A percentile compares a stretch with the other conserved stretches of the same genome.
These are phyloP conservation scores for Chrysosphaeria jannelii DNA, from an alignment of 2,329 filamentous ascomycete species.

Conservation along the genomic window DNA sequence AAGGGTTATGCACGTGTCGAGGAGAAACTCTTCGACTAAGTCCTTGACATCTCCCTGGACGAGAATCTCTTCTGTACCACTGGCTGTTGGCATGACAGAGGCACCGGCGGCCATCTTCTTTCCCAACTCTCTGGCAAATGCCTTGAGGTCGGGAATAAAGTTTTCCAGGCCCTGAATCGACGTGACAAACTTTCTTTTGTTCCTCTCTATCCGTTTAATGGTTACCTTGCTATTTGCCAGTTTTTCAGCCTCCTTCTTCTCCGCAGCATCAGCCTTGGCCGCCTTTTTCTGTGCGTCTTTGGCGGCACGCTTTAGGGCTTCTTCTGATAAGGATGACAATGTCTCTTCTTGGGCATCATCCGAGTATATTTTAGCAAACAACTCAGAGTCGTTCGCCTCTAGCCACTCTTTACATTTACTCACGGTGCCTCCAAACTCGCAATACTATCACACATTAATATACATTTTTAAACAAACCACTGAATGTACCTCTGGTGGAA, in stretches of 20 bases:
- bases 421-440: constrained; percentile 86
- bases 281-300: constrained; percentile 96
- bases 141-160: constrained; percentile 81
- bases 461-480: neutral
- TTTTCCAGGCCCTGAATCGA: constrained; percentile 72
- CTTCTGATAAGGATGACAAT: constrained; percentile 59
- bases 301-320: constrained; percentile 77
- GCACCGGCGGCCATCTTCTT: constrained; percentile 96
- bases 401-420: constrained; percentile 98
- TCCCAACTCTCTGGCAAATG: constrained; percentile 82
- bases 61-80: constrained; percentile 81
- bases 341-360: constrained; percentile 66
- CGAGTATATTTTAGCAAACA: constrained; percentile 65
- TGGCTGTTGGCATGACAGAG: constrained; percentile 66
- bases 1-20: constrained; percentile 69
- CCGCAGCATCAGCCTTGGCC: constrained; percentile 67
- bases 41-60: constrained; percentile 92
- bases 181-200: constrained; percentile 93
- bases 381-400: constrained; percentile 34
- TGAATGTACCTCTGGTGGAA: constrained; percentile 28
- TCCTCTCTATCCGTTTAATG: constrained; percentile 92
- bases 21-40: constrained; percentile 72
- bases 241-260: constrained; percentile 55
- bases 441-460: constrained; percentile 34
- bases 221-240: constrained; percentile 56